Percentiles rank a stretch among this genome's conserved stretches.
phyloP scores from a whole-genome alignment of 2,329 filamentous ascomycete genomes.

The Apiospora phragmitis region DNA sequence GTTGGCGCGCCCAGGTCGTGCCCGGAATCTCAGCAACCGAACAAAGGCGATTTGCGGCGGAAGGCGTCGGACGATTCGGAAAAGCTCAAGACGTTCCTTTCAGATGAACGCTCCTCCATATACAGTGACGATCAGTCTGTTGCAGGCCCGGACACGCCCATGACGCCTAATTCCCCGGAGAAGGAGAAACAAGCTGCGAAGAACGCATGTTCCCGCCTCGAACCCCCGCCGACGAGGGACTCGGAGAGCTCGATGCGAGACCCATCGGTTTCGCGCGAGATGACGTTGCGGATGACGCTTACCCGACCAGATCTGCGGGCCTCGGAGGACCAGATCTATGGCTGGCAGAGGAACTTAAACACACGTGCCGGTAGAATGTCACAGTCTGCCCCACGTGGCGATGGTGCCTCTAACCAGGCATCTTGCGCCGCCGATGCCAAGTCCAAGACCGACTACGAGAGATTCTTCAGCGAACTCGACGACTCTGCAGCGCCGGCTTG shows the following conservation, averaged over 20 bases:
- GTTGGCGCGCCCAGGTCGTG: slow-evolving; percentile 27
- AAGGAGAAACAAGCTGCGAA: slow-evolving; percentile 25
- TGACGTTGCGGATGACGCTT: slow-evolving; percentile 95
- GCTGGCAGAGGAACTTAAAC: slow-evolving; percentile 55
- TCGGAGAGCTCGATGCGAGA: slow-evolving; percentile 47
- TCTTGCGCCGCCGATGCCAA: slow-evolving; percentile 30
- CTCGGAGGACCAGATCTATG: slow-evolving; percentile 70
- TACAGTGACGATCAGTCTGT: slow-evolving; percentile 57
- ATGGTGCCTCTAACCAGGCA: slow-evolving; percentile 26
- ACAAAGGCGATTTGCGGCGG: background rate
- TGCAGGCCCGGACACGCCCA: slow-evolving; percentile 60
- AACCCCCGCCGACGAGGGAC: background rate
- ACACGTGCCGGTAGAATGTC: slow-evolving; percentile 19
- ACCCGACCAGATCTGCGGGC: slow-evolving; percentile 85
- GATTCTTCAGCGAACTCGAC: slow-evolving; percentile 54
- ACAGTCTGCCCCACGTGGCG: slow-evolving; percentile 27
- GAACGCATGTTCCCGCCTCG: background rate
- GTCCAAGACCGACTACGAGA: slow-evolving; percentile 55
- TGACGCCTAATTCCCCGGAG: slow-evolving; percentile 53
- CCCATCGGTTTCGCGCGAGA: slow-evolving; percentile 70
- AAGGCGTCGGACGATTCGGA: slow-evolving; percentile 26
- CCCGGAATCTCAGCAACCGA: slow-evolving; percentile 13
- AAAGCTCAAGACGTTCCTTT: slow-evolving; percentile 45
- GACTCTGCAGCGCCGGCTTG: slow-evolving; percentile 46
- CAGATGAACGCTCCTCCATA: slow-evolving; percentile 54